These are phyloP conservation scores for Mycena citricolor DNA, from an alignment of 1,284 basidiomycete species.

Conservation along the genomic window DNA sequence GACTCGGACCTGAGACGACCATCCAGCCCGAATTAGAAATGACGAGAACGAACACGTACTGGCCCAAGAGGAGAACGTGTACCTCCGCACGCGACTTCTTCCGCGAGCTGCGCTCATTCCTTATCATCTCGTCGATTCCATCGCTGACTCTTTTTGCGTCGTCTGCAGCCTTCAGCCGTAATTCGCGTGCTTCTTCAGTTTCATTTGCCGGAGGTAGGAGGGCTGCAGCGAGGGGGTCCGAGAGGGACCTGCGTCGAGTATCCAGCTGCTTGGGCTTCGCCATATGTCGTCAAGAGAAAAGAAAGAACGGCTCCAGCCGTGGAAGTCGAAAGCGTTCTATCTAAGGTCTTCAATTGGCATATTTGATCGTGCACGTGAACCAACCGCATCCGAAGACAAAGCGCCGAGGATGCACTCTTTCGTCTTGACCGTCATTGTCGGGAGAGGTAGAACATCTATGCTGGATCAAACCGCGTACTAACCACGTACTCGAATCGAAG, in stretches of 20 bases:
- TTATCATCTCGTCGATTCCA: constrained; percentile 74
- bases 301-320: constrained; percentile 11
- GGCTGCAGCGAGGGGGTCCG: constrained; percentile 68
- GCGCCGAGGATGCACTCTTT: too few relatives aligned
- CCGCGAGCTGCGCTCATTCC: constrained; percentile 55
- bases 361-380: not conserved
- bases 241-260: constrained; percentile 46
- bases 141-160: constrained; percentile 74
- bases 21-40: too few relatives aligned
- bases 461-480: too few relatives aligned
- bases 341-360: not conserved
- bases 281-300: constrained; percentile 30
- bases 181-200: constrained; percentile 59
- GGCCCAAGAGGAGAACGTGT: constrained; percentile 75
- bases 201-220: constrained; percentile 72
- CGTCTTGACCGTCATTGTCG: too few relatives aligned
- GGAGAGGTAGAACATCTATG: too few relatives aligned
- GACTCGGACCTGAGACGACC: constrained; percentile 19
- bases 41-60: constrained; percentile 74
- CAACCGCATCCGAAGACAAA: too few relatives aligned
- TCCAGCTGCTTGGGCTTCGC: constrained; percentile 27
- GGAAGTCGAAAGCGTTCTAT: not conserved
- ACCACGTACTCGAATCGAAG: too few relatives aligned
- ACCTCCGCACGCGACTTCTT: constrained; percentile 61
- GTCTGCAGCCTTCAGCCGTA: constrained; percentile 58